phyloP scores from a whole-genome alignment of 257 asterid species.

The Thymus quinquecostatus region DNA sequence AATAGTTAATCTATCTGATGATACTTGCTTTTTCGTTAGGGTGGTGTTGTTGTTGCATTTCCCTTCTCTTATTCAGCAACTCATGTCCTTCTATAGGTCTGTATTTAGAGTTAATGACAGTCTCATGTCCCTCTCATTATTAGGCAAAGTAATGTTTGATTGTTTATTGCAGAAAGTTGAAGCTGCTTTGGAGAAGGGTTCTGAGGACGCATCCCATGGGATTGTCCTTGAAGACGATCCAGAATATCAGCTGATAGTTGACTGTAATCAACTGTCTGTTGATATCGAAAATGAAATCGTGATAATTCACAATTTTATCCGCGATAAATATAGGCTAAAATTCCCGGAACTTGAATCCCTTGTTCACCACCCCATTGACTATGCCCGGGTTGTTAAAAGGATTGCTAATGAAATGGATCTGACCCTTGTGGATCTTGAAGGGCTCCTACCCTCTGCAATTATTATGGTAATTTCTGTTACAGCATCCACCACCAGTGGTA shows the following conservation, averaged over 20 bases:
- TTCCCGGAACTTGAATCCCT: slow-evolving; percentile 96
- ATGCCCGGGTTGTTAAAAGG: slow-evolving; percentile 90
- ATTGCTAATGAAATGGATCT: slow-evolving; percentile 88
- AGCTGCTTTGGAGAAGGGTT: slow-evolving; percentile 73
- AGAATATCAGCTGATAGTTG: slow-evolving; percentile 92
- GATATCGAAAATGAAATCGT: slow-evolving; percentile 93
- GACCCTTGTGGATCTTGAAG: slow-evolving; percentile 96
- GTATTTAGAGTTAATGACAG: slow-evolving; percentile 22
- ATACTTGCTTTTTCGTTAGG: slow-evolving; percentile 32
- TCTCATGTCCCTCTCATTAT: not conserved
- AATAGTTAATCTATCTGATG: slow-evolving; percentile 26
- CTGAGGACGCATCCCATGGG: slow-evolving; percentile 56
- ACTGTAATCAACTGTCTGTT: slow-evolving; percentile 86
- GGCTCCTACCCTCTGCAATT: slow-evolving; percentile 89
- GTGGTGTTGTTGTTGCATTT: slow-evolving; percentile 31
- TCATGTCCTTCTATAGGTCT: slow-evolving; percentile 38
- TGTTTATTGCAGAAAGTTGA: slow-evolving; percentile 81
- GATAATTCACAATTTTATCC: slow-evolving; percentile 90
- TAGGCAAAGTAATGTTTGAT: slow-evolving; percentile 19
- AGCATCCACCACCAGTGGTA: slow-evolving; percentile 98
- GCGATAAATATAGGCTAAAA: slow-evolving; percentile 90
- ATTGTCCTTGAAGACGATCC: slow-evolving; percentile 90
- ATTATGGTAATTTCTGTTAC: slow-evolving; percentile 98
- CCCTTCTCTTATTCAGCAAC: slow-evolving; percentile 32
- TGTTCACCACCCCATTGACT: slow-evolving; percentile 96